These are phyloP conservation scores for Apiospora hydei DNA, from an alignment of 2,329 filamentous ascomycete species.

Conservation along the genomic window DNA sequence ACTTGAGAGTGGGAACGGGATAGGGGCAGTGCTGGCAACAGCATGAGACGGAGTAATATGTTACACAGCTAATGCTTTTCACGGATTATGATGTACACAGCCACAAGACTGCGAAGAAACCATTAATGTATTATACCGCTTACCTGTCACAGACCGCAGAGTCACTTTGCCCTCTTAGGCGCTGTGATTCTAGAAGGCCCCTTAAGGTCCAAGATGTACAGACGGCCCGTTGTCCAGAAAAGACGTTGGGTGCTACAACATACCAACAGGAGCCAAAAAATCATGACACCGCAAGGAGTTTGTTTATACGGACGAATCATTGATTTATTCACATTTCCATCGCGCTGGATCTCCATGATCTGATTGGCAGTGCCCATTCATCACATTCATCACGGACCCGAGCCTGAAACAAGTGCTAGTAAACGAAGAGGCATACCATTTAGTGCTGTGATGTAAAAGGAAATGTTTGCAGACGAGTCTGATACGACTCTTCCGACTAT, in stretches of 20 bases:
- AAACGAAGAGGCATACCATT: constrained; percentile 1
- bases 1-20: background rate
- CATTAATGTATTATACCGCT: too few relatives aligned
- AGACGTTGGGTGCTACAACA: background rate
- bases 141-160: background rate
- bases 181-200: background rate
- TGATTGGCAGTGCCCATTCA: background rate
- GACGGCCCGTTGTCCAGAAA: background rate
- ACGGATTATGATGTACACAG: too few relatives aligned
- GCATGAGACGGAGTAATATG: background rate
- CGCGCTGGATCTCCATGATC: background rate
- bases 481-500: background rate
- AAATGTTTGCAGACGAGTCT: background rate
- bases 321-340: background rate
- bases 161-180: background rate
- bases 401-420: background rate
- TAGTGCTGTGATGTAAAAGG: background rate
- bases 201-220: background rate
- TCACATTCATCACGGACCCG: background rate
- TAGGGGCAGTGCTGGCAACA: background rate
- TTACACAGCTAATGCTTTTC: too few relatives aligned
- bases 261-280: background rate
- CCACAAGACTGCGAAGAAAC: too few relatives aligned
- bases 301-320: background rate
- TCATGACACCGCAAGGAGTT: background rate